phyloP scores from a whole-genome alignment of 768 basidiomycete species.

The Lactarius hatsudake region DNA sequence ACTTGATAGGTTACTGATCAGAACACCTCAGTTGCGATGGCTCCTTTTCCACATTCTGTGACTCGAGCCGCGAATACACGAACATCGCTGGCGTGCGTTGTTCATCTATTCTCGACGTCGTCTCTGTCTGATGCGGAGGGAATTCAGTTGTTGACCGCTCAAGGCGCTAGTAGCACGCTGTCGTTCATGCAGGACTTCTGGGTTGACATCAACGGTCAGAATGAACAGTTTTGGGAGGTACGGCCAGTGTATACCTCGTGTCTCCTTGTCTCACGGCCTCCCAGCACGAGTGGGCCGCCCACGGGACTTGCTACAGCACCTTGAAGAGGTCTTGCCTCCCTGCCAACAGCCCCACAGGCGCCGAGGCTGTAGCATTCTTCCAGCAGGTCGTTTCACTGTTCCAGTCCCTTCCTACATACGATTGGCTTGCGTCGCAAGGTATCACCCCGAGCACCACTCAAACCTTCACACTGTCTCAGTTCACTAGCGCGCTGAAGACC shows the following conservation, averaged over 20 bases:
- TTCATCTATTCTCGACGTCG: background rate
- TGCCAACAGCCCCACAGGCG: conserved; percentile 53
- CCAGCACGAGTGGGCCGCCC: conserved; percentile 66
- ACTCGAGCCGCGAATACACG: conserved; percentile 46
- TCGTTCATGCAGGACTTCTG: conserved; percentile 62
- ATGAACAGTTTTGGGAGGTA: conserved; percentile 70
- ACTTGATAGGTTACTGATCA: conserved; percentile 1
- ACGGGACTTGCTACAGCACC: conserved; percentile 64
- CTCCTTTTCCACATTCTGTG: conserved; percentile 36
- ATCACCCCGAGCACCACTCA: conserved; percentile 62
- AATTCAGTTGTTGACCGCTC: conserved; percentile 50
- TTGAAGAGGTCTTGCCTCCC: conserved; percentile 58
- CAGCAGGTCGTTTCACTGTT: conserved; percentile 57
- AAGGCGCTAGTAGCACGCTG: conserved; percentile 58
- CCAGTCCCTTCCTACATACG: conserved; percentile 69
- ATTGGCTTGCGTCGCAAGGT: conserved; percentile 66
- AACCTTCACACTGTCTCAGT: conserved; percentile 55
- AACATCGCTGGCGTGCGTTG: conserved; percentile 40
- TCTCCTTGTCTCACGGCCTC: background rate
- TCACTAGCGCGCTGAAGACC: conserved; percentile 53
- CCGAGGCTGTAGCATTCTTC: conserved; percentile 73
- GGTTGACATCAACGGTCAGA: conserved; percentile 57
- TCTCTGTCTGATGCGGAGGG: conserved; percentile 1
- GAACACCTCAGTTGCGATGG: conserved; percentile 51
- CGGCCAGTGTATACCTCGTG: conserved; percentile 21